Conservation (phyloP, 129 eudicot genomes). For the Lactuca sativa region DNA sequence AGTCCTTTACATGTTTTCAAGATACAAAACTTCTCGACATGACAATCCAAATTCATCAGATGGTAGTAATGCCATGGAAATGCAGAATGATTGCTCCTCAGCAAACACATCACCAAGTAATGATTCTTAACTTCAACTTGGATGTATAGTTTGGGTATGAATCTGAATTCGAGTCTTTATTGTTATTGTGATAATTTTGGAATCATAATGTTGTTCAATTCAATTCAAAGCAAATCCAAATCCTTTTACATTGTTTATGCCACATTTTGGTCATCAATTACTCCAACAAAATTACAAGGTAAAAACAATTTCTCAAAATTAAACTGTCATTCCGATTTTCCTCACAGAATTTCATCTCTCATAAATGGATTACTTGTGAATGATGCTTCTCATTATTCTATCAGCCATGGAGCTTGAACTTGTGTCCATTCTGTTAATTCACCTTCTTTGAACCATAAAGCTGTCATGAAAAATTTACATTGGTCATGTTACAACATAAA, state of each 20-base stretch:
- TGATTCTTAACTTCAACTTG: constrained; percentile 25
- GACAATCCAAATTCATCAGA: constrained; percentile 21
- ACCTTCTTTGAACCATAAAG: constrained; percentile 94
- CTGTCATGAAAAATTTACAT: constrained; percentile 42
- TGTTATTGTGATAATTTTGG: constrained; percentile 15
- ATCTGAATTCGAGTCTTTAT: constrained; percentile 9
- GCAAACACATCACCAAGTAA: constrained; percentile 33
- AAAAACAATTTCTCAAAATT: background rate
- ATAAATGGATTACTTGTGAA: background rate
- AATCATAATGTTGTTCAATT: constrained; percentile 10
- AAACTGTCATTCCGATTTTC: background rate
- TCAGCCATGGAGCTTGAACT: constrained; percentile 77
- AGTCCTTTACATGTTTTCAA: constrained; percentile 52
- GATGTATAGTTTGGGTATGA: constrained; percentile 9
- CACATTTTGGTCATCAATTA: background rate
- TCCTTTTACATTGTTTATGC: constrained; percentile 6
- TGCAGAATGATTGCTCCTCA: constrained; percentile 44
- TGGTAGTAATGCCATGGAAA: constrained; percentile 24
- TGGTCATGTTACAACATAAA: background rate
- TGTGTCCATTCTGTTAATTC: constrained; percentile 82
- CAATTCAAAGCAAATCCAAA: background rate
- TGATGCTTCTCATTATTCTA: constrained; percentile 41
- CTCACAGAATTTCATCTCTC: constrained; percentile 9
- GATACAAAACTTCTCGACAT: constrained; percentile 43
- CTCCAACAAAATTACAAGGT: constrained; percentile 18